Base-by-base conservation (phyloP, 1,139 yeast species). In the Meyerozyma athensensis region DNA sequence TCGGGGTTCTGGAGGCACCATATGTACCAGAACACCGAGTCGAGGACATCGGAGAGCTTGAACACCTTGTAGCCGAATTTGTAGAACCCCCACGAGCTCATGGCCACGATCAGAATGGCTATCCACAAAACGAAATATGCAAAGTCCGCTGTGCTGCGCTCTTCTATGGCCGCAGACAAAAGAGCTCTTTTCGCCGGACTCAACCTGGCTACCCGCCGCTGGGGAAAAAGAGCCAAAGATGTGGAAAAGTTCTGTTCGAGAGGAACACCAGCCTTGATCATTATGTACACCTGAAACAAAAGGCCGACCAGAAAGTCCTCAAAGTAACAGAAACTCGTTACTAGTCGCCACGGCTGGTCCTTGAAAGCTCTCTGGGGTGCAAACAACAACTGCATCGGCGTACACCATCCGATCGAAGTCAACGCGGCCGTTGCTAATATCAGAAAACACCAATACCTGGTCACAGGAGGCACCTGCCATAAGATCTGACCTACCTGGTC, bases 261-360 rank as follows among this genome's bases (percentile, higher is more conserved):
- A 12, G 44, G 34, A 18, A 51, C 38, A 12, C 42, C 35, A 10
- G 58, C 47, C 17, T 45, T 39, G 31, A 49, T 43, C 4, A 55
- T 41, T 19, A 49, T 46, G 45, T 50, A 49, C 4, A 61, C 31
- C 7, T 42, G 42, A 21, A 57, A 42, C 8, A 61, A 13, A 23
- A 61, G 42, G 17, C 46, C 47, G 31, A 58, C 28, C 26, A 55
- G 52, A 13, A 65, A 40, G 10, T 56, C 61, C 2, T 62, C 68
- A 37, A 59, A 56, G 39, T 53, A 58, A 39, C 61, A 57, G 46
- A 67, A 68, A 7, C 65, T 48, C 2, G 72, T 61, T 5, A 65
- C 17, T 5, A 66, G 39, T 36, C 73, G 48, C 74, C 74, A 68
- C 9, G 65, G 65, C 45, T 68, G 63, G 10, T 40, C 37, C 5